Evolutionary conservation across 371 early-diverging fungal species (phyloP).

Genomic region (Gilbertella persicaria): DNA sequence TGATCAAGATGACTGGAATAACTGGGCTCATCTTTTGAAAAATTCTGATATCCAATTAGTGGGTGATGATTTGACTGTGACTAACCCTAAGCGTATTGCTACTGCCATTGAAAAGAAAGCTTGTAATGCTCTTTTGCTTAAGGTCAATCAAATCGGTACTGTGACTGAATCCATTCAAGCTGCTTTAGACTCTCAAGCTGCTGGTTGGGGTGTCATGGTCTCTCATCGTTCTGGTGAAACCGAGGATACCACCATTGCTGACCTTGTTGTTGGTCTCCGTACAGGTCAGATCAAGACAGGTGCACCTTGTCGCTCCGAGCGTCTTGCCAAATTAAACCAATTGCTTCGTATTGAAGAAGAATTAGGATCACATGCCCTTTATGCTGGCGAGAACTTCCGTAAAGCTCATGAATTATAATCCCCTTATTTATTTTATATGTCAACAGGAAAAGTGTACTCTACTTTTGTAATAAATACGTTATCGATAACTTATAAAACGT

Average conservation of each 20-base stretch:
- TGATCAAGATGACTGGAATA: slow-evolving; percentile 98
- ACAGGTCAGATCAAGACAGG: slow-evolving; percentile 99
- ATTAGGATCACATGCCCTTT: slow-evolving; percentile 76
- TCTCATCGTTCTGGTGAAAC: slow-evolving; percentile 99
- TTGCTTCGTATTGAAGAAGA: slow-evolving; percentile 93
- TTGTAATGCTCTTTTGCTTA: slow-evolving; percentile 95
- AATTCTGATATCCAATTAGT: slow-evolving; percentile 87
- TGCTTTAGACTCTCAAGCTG: slow-evolving; percentile 67
- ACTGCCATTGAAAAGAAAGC: slow-evolving; percentile 92
- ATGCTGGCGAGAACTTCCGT: slow-evolving; percentile 95
- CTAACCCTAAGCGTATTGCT: slow-evolving; percentile 94
- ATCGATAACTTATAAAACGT: no score
- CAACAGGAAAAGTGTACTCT: no score
- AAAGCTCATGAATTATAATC: slow-evolving; percentile 68
- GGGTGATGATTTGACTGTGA: slow-evolving; percentile 99
- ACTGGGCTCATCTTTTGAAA: slow-evolving; percentile 82
- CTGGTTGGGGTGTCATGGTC: slow-evolving; percentile 99
- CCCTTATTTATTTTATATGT: no score
- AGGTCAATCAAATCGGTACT: slow-evolving; percentile 99
- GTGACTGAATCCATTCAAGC: slow-evolving; percentile 94
- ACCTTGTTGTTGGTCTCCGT: slow-evolving; percentile 96
- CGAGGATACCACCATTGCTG: slow-evolving; percentile 98
- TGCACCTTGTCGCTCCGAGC: slow-evolving; percentile 98
- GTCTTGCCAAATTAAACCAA: slow-evolving; percentile 99
- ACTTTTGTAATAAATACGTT: no score